A percentile compares a stretch with the other conserved stretches of the same genome.
These are phyloP conservation scores for Eimeria acervulina DNA, from an alignment of 169 alveolate genomes.

Conservation along the genomic window DNA sequence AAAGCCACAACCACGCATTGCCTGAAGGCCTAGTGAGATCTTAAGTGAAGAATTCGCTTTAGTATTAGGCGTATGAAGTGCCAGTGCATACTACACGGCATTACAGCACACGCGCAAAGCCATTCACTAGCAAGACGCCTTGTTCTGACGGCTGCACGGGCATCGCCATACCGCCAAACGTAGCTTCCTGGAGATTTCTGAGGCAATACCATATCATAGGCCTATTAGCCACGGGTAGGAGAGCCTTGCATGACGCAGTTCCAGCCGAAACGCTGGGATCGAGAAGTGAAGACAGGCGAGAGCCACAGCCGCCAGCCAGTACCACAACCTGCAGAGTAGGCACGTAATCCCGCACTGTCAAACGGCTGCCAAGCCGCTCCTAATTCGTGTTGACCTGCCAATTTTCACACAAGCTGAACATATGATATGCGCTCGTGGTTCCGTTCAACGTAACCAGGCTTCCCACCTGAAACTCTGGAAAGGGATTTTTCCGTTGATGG, in stretches of 20 bases:
- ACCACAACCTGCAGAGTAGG: constrained; percentile 75
- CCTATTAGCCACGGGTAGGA: constrained; percentile 81
- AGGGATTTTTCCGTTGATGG: constrained; percentile 61
- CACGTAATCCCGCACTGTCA: too few relatives aligned
- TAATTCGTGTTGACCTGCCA: neutral
- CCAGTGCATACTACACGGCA: neutral
- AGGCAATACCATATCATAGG: constrained; percentile 84
- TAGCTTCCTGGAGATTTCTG: constrained; percentile 79
- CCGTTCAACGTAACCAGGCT: neutral
- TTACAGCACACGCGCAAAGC: neutral
- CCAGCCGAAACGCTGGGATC: constrained; percentile 22
- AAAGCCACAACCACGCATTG: neutral
- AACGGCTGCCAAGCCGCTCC: neutral
- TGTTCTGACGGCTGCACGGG: neutral
- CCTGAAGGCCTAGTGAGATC: neutral
- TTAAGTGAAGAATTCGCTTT: neutral
- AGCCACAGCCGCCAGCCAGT: constrained; percentile 80
- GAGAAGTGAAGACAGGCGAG: constrained; percentile 70
- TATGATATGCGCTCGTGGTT: neutral
- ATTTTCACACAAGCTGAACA: neutral
- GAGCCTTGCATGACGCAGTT: constrained; percentile 79
- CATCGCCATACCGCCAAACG: constrained; percentile 74
- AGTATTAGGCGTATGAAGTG: neutral
- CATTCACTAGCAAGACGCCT: neutral
- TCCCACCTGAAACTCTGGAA: constrained; percentile 75